Evolutionary conservation across 306 rosid genomes (phyloP).

Genomic region (Calophaca sinica): DNA sequence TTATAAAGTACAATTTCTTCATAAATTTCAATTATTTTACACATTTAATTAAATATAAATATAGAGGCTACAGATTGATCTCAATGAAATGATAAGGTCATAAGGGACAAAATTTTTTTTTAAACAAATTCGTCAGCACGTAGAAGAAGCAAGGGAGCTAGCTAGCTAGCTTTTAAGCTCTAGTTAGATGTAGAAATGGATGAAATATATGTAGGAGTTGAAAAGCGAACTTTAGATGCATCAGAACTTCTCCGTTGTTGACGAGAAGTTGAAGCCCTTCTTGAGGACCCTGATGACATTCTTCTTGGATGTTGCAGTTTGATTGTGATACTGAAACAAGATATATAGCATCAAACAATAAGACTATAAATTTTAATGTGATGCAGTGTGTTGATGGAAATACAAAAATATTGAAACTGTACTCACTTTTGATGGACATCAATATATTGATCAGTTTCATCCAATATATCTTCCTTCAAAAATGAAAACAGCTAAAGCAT

Average conservation of each 20-base stretch:
- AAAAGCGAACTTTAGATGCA: slow-evolving; percentile 54
- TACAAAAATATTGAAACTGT: slow-evolving; percentile 5
- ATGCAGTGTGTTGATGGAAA: neutral
- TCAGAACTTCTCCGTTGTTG: slow-evolving; percentile 55
- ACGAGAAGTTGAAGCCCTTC: slow-evolving; percentile 49
- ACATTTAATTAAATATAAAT: too few relatives aligned
- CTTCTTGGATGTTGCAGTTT: slow-evolving; percentile 65
- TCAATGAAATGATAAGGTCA: too few relatives aligned
- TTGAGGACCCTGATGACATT: slow-evolving; percentile 58
- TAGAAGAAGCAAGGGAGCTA: too few relatives aligned
- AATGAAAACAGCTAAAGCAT: neutral
- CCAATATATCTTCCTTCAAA: slow-evolving; percentile 74
- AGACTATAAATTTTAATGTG: neutral
- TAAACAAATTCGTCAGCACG: too few relatives aligned
- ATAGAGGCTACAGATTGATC: too few relatives aligned
- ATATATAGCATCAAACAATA: slow-evolving; percentile 2
- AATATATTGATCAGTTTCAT: slow-evolving; percentile 81
- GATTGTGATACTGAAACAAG: slow-evolving; percentile 62
- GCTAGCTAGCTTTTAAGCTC: neutral
- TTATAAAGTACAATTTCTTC: too few relatives aligned
- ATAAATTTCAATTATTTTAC: too few relatives aligned
- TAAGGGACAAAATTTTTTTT: too few relatives aligned
- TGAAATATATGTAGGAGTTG: slow-evolving; percentile 48
- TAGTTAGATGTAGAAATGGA: slow-evolving; percentile 51
- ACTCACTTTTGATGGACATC: slow-evolving; percentile 78